A percentile compares a stretch with the other conserved stretches of the same genome.
Conservation (phyloP, 768 basidiomycete species). For the Psilocybe cyanescens region DNA sequence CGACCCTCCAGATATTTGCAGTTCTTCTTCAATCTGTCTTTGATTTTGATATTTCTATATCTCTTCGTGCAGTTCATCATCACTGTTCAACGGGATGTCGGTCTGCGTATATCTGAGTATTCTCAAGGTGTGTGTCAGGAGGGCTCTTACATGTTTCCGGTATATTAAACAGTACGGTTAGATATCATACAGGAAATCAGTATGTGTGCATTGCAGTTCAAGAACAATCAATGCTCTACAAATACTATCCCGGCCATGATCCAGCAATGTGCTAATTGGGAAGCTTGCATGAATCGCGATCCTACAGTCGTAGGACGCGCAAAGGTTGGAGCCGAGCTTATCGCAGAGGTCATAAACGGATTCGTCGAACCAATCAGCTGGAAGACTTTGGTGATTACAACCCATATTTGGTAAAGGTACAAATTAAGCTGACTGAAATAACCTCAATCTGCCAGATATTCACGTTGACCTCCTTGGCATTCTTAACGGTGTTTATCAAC, state of each 20-base stretch:
- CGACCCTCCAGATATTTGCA: conserved; percentile 74
- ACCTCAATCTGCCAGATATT: conserved; percentile 52
- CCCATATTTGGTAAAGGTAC: conserved; percentile 9
- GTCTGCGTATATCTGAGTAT: conserved; percentile 84
- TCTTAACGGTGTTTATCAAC: conserved; percentile 82
- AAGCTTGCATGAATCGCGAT: conserved; percentile 94
- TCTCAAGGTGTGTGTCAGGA: conserved; percentile 69
- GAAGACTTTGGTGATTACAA: conserved; percentile 83
- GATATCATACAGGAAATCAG: conserved; percentile 94
- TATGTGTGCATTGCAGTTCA: conserved; percentile 80
- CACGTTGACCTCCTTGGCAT: conserved; percentile 74
- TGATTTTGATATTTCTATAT: conserved; percentile 84
- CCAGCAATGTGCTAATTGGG: conserved; percentile 87
- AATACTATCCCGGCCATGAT: conserved; percentile 88
- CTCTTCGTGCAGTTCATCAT: conserved; percentile 85
- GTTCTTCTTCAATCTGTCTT: conserved; percentile 90
- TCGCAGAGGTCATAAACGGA: conserved; percentile 94
- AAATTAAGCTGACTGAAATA: conserved; percentile 15
- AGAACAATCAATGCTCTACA: conserved; percentile 78
- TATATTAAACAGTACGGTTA: conserved; percentile 28
- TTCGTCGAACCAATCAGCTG: conserved; percentile 98
- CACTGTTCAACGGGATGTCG: conserved; percentile 90
- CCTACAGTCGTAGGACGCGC: conserved; percentile 88
- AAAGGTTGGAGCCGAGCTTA: conserved; percentile 89
- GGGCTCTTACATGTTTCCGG: background rate